Conservation (phyloP, 495 filamentous ascomycete genomes). For the Melanomma pulvis-pyrius region DNA sequence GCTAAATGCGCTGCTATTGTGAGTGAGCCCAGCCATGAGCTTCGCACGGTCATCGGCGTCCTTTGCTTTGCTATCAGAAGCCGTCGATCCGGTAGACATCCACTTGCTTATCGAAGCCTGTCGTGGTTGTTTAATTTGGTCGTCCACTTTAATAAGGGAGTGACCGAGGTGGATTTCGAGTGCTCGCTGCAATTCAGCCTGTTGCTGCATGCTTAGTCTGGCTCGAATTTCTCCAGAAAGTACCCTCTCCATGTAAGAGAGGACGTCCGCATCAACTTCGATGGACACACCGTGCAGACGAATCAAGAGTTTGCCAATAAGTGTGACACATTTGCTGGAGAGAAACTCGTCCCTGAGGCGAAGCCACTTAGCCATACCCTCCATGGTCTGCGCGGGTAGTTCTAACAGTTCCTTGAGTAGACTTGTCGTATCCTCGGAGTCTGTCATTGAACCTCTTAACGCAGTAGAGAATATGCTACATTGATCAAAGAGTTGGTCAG, state of each 20-base stretch:
- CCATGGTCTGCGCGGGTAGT: conserved; percentile 65
- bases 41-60: conserved; percentile 5
- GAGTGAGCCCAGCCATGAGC: conserved; percentile 19
- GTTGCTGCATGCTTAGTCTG: conserved; percentile 73
- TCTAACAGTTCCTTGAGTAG: conserved; percentile 56
- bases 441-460: conserved; percentile 52
- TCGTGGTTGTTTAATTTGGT: conserved; percentile 28
- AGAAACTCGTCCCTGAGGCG: conserved; percentile 82
- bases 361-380: conserved; percentile 77
- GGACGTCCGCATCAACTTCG: conserved; percentile 62
- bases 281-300: conserved; percentile 72
- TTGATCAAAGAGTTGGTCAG: conserved; percentile 79
- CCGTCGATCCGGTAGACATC: conserved; percentile 12
- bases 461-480: conserved; percentile 77
- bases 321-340: conserved; percentile 68
- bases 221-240: conserved; percentile 64
- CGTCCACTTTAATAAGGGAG: conserved; percentile 50
- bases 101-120: conserved; percentile 34
- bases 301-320: conserved; percentile 70
- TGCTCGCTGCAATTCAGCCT: conserved; percentile 77
- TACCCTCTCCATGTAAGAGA: conserved; percentile 63
- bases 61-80: conserved; percentile 7
- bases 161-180: conserved; percentile 74
- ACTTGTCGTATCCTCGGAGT: conserved; percentile 35
- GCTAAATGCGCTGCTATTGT: conserved; percentile 8